Evolutionary conservation across 805 yeast genomes (phyloP).

Genomic region (Candida loeiensis): DNA sequence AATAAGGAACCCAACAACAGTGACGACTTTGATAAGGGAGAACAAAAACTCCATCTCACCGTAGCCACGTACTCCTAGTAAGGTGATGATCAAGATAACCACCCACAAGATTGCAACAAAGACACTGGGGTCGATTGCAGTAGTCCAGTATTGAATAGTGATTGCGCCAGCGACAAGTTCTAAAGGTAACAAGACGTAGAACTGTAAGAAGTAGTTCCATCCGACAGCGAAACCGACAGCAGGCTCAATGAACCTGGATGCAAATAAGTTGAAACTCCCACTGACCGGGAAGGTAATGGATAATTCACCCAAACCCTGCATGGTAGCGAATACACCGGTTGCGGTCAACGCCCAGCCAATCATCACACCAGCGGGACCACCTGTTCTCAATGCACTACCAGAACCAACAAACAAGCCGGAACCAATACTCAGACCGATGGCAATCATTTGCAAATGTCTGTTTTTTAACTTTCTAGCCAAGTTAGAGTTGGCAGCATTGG

Average conservation of each 20-base stretch:
- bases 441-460: conserved; percentile 60
- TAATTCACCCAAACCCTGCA: conserved; percentile 48
- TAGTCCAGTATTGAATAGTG: conserved; percentile 55
- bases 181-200: conserved; percentile 55
- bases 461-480: conserved; percentile 36
- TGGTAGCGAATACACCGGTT: conserved; percentile 22
- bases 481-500: conserved; percentile 20
- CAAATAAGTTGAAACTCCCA: conserved; percentile 50
- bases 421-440: conserved; percentile 71
- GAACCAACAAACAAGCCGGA: conserved; percentile 53
- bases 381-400: conserved; percentile 38
- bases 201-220: conserved; percentile 51
- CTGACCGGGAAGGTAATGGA: conserved; percentile 51
- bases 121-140: conserved; percentile 50
- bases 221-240: conserved; percentile 56
- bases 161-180: conserved; percentile 62
- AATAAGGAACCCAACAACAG: conserved; percentile 49
- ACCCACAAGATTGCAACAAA: conserved; percentile 57
- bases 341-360: conserved; percentile 27
- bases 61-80: conserved; percentile 51
- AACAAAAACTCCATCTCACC: conserved; percentile 57
- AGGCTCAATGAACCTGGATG: conserved; percentile 54
- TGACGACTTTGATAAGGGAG: conserved; percentile 45
- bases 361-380: conserved; percentile 31
- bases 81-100: conserved; percentile 44